Base-by-base conservation (phyloP, 345 rosid species). In the Cardamine occulta region DNA sequence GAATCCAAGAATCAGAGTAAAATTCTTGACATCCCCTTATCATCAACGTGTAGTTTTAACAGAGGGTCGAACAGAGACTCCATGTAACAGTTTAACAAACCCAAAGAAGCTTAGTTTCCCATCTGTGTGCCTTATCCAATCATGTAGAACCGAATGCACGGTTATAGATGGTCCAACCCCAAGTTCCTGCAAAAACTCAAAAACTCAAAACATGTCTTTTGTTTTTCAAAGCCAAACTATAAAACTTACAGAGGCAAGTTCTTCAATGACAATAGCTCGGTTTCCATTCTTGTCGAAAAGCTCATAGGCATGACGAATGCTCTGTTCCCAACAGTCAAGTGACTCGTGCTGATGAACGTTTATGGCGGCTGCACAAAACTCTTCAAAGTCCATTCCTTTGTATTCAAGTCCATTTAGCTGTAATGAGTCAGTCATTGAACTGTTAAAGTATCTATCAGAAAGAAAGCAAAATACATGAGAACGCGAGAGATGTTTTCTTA, bases 21-120 rank as follows among this genome's bases (percentile, higher is more conserved):
- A 74, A 31, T 0, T 74, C 15, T 45, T 56, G 39, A 74, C 40
- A 74, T 32, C 39, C 29, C 24, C 39, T 47, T 17, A 29, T 39
- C 58, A 53, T 69, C 75, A 76, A 28, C 80, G 48, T 32, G 68
- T 35, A 74, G 69, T 73, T 83, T 86, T 49, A 31, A 31, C 63
- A 3, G 56, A 60, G 7, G 74, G 34, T 78, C 98, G 88, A 84
- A 80, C 78, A 15, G 97, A 86, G 8, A 86, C 81, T 28, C 97
- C 96, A 1, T 85, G 97, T 86, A 95, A 72, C 77, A 95, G 76
- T 75, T 92, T 95, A 44, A 89, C 83, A 73, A 89, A 94, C 9
- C 99, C 97, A 1, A 83, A 89, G 80, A 92, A 92, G 77, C 97
- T 95, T 10, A 95, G 86, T 80, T 92, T 90, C 73, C 99, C 97